Evolutionary conservation across 2,329 filamentous ascomycete species (phyloP).

Genomic region (Fonsecaea monophora): DNA sequence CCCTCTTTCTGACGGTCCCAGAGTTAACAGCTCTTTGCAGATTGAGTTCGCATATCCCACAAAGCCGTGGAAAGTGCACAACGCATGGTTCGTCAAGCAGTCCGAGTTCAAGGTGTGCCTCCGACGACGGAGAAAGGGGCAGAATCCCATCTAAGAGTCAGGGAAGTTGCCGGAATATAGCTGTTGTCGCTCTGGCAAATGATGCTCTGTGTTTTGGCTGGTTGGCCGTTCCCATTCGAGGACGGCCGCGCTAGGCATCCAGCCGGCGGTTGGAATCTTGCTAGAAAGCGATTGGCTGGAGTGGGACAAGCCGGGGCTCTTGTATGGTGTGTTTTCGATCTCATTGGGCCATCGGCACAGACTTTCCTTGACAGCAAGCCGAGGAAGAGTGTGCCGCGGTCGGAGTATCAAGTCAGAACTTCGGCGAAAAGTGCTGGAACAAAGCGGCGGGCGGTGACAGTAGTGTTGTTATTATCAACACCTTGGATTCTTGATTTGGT

Average conservation of each 20-base stretch:
- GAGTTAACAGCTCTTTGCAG: constrained; percentile 11
- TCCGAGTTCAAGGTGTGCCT: constrained; percentile 30
- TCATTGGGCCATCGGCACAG: background rate
- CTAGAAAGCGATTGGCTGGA: background rate
- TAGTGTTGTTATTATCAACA: background rate
- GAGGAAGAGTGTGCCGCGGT: background rate
- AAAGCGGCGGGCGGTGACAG: background rate
- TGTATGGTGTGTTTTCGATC: too few relatives aligned
- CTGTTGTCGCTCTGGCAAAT: background rate
- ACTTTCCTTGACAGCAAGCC: background rate
- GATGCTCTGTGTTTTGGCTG: background rate
- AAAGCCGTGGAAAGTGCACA: constrained; percentile 31
- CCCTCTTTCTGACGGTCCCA: background rate
- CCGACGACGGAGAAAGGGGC: background rate
- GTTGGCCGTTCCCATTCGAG: background rate
- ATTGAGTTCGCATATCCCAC: constrained; percentile 28
- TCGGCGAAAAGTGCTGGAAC: background rate
- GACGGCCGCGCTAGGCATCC: background rate
- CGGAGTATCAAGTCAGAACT: background rate
- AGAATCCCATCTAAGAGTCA: background rate
- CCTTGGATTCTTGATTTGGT: background rate
- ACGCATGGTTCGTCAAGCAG: constrained; percentile 37
- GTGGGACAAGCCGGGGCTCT: background rate
- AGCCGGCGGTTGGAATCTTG: background rate
- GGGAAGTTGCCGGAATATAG: background rate